phyloP scores from a whole-genome alignment of 495 filamentous ascomycete genomes.

The Lophiostoma macrostomum region DNA sequence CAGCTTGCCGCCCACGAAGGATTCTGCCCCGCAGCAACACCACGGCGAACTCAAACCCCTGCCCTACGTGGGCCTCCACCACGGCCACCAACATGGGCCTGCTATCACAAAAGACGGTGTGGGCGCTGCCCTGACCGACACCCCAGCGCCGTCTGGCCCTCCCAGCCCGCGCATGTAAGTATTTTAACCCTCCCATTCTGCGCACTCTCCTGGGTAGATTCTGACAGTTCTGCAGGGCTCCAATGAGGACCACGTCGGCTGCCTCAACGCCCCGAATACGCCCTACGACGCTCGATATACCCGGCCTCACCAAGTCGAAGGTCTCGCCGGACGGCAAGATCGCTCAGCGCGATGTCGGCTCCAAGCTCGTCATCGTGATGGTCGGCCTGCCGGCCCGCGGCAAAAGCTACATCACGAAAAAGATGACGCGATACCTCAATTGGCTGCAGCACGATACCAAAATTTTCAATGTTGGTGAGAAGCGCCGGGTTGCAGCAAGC shows the following conservation, averaged over 20 bases:
- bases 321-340: constrained; percentile 94
- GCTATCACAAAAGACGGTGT: constrained; percentile 45
- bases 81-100: constrained; percentile 19
- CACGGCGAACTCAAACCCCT: constrained; percentile 25
- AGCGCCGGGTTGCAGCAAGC: constrained; percentile 75
- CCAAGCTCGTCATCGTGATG: constrained; percentile 98
- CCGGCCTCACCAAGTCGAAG: constrained; percentile 81
- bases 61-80: constrained; percentile 12
- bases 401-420: constrained; percentile 98
- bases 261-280: constrained; percentile 53
- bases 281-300: constrained; percentile 48
- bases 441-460: constrained; percentile 94
- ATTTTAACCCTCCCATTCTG: constrained; percentile 6
- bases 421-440: constrained; percentile 88
- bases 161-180: constrained; percentile 69
- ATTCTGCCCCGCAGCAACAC: constrained; percentile 10
- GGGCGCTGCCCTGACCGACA: constrained; percentile 62
- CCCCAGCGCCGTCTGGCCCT: constrained; percentile 65
- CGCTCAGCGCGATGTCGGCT: constrained; percentile 83
- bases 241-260: constrained; percentile 47
- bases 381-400: constrained; percentile 91
- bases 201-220: background rate
- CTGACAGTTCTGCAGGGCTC: constrained; percentile 39
- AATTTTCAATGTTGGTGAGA: constrained; percentile 97
- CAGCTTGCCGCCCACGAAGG: background rate